Evolutionary conservation across 176 grass and related monocot species (phyloP).

Genomic region (Elaeis guineensis): DNA sequence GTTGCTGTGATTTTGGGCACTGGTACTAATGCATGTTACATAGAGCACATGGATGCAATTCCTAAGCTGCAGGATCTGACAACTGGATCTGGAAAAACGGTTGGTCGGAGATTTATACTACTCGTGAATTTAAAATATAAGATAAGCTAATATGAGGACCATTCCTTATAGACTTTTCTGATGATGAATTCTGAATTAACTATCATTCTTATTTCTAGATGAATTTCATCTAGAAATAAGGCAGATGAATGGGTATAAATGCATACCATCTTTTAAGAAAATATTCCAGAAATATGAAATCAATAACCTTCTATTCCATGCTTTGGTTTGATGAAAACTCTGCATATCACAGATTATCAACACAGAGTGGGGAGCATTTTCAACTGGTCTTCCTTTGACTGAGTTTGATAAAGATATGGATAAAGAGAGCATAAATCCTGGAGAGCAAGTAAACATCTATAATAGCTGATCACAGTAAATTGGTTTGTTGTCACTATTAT

Average conservation of each 20-base stretch:
- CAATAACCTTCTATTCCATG: conserved; percentile 11
- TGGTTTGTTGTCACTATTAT: neutral
- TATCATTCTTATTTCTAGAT: too few relatives aligned
- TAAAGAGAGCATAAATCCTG: conserved; percentile 57
- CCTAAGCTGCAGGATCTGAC: conserved; percentile 34
- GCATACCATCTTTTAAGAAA: too few relatives aligned
- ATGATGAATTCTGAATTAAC: too few relatives aligned
- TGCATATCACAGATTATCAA: conserved; percentile 34
- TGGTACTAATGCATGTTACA: conserved; percentile 54
- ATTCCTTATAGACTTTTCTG: too few relatives aligned
- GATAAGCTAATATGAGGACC: too few relatives aligned
- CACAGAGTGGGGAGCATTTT: conserved; percentile 75
- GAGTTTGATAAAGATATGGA: conserved; percentile 66
- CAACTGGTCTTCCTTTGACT: conserved; percentile 48
- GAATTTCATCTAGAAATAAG: too few relatives aligned
- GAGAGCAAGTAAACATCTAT: conserved; percentile 41
- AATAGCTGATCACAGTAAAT: neutral
- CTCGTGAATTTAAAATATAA: too few relatives aligned
- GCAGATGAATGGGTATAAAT: too few relatives aligned
- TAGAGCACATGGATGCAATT: conserved; percentile 41
- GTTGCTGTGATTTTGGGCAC: conserved; percentile 57
- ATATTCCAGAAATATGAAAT: neutral
- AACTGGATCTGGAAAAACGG: conserved; percentile 48
- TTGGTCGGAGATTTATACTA: neutral
- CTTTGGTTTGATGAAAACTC: conserved; percentile 1